These are phyloP conservation scores for Kalmusia sp. DNA, from an alignment of 2,329 filamentous ascomycete genomes.

Conservation along the genomic window DNA sequence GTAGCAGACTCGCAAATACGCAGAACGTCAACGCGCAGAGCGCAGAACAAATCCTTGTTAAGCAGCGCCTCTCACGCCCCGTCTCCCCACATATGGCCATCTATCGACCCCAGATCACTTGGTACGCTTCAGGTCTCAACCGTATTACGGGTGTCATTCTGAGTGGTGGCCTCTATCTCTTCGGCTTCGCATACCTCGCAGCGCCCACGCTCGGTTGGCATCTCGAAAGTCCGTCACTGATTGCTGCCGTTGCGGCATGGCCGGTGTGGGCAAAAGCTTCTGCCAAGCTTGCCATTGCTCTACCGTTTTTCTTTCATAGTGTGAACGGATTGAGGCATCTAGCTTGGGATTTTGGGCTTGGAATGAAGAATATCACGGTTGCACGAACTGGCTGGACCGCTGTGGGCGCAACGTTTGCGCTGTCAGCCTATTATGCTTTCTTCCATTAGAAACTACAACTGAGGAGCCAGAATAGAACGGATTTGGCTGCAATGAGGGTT, in stretches of 20 bases:
- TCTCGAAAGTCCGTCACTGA: slow-evolving; percentile 68
- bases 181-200: slow-evolving; percentile 79
- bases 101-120: slow-evolving; percentile 88
- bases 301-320: slow-evolving; percentile 72
- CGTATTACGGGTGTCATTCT: slow-evolving; percentile 82
- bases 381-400: slow-evolving; percentile 70
- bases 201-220: slow-evolving; percentile 78
- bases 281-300: slow-evolving; percentile 65
- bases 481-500: neutral
- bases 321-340: slow-evolving; percentile 77
- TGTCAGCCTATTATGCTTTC: slow-evolving; percentile 41
- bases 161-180: slow-evolving; percentile 78
- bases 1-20: slow-evolving; percentile 58
- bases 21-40: slow-evolving; percentile 63
- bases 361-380: slow-evolving; percentile 69
- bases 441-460: slow-evolving; percentile 20
- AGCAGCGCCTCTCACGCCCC: slow-evolving; percentile 82
- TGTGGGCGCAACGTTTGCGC: slow-evolving; percentile 61
- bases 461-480: neutral
- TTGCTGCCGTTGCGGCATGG: slow-evolving; percentile 68
- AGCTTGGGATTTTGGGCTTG: slow-evolving; percentile 70
- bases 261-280: slow-evolving; percentile 65
- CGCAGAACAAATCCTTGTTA: slow-evolving; percentile 71
- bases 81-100: slow-evolving; percentile 84
- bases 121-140: slow-evolving; percentile 77